These are phyloP conservation scores for Nicotiana noctiflora DNA, from an alignment of 257 asterid genomes.

Conservation along the genomic window DNA sequence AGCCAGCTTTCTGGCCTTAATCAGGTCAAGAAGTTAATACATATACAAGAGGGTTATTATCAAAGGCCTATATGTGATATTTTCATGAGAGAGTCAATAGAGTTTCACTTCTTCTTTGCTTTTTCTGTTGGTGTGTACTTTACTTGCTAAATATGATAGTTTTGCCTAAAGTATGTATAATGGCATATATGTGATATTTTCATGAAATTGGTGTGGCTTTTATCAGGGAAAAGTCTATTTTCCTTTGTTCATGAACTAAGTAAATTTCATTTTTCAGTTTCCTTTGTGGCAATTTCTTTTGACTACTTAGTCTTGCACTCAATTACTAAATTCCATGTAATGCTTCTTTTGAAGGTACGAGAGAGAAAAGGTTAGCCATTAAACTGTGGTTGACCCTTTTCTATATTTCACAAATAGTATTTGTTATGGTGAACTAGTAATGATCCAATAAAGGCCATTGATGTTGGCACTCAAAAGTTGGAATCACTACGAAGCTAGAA, in stretches of 20 bases:
- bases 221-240: not conserved
- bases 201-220: not conserved
- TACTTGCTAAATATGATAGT: not conserved
- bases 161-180: not conserved
- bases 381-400: not conserved
- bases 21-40: not conserved
- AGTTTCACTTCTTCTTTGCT: not conserved
- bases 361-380: not conserved
- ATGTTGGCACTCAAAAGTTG: too few relatives aligned
- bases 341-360: not conserved
- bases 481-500: too few relatives aligned
- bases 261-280: not conserved
- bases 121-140: not conserved
- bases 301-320: not conserved
- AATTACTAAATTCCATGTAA: not conserved
- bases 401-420: not conserved
- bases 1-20: not conserved
- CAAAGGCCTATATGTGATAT: not conserved
- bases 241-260: not conserved
- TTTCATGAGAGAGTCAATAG: not conserved
- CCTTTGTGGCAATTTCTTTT: not conserved
- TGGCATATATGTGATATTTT: not conserved
- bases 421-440: not conserved
- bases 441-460: not conserved
- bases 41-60: not conserved